These are phyloP conservation scores for Achaetomiella virescens DNA, from an alignment of 495 filamentous ascomycete species.

Conservation along the genomic window DNA sequence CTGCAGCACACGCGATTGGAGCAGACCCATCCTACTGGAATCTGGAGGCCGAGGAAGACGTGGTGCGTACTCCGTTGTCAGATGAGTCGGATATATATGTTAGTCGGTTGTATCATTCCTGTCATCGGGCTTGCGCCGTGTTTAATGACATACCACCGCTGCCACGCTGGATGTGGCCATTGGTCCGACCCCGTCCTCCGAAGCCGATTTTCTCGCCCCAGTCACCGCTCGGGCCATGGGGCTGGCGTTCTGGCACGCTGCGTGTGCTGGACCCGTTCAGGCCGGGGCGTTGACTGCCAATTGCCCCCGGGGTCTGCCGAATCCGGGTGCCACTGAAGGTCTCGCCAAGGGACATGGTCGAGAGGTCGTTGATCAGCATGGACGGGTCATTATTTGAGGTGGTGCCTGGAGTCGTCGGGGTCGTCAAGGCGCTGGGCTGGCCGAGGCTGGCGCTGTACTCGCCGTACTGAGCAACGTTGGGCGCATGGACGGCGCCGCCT, in stretches of 20 bases:
- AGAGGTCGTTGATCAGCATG: constrained; percentile 50
- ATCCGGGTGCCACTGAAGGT: constrained; percentile 49
- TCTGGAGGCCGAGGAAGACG: constrained; percentile 19
- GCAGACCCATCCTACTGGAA: constrained; percentile 22
- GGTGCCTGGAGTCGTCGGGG: constrained; percentile 43
- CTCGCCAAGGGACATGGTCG: constrained; percentile 61
- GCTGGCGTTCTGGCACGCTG: constrained; percentile 73
- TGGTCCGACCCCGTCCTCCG: constrained; percentile 55
- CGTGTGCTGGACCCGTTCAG: constrained; percentile 57
- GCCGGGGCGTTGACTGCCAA: constrained; percentile 78
- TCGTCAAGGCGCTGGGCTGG: constrained; percentile 35
- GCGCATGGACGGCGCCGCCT: constrained; percentile 38
- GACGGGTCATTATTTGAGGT: constrained; percentile 55
- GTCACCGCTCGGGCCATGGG: constrained; percentile 70
- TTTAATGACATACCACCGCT: constrained; percentile 59
- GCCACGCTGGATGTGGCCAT: constrained; percentile 73
- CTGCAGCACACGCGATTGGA: neutral
- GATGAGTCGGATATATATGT: constrained; percentile 27
- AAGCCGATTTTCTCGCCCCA: constrained; percentile 67
- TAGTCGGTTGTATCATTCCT: neutral
- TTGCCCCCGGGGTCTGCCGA: constrained; percentile 57
- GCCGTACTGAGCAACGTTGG: constrained; percentile 55
- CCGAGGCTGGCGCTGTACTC: constrained; percentile 33
- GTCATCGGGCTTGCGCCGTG: no score
- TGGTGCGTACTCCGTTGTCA: constrained; percentile 26